These are phyloP conservation scores for Melanomma pulvis-pyrius DNA, from an alignment of 495 filamentous ascomycete genomes.

Conservation along the genomic window DNA sequence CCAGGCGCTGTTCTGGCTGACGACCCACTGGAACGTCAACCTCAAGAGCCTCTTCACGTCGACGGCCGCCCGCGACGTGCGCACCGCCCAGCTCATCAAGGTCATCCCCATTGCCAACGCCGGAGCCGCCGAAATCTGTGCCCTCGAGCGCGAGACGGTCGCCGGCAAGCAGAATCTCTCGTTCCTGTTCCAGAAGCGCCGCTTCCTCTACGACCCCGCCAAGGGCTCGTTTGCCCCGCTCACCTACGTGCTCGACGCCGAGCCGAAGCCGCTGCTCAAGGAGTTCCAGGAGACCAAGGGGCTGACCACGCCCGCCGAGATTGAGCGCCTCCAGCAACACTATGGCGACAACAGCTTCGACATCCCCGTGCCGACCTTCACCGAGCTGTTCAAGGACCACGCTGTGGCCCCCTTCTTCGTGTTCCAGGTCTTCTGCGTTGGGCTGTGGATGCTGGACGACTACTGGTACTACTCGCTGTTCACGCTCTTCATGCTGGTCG, in stretches of 20 bases:
- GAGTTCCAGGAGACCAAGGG: constrained; percentile 79
- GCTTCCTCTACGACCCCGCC: constrained; percentile 80
- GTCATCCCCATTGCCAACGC: constrained; percentile 90
- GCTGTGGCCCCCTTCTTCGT: constrained; percentile 99
- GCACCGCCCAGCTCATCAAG: constrained; percentile 86
- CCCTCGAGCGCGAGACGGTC: constrained; percentile 72
- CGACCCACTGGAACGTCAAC: constrained; percentile 95
- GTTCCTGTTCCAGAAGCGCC: constrained; percentile 97
- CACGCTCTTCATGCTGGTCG: constrained; percentile 96
- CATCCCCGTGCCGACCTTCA: constrained; percentile 93
- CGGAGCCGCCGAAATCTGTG: constrained; percentile 85
- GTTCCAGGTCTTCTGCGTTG: constrained; percentile 98
- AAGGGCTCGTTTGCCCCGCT: constrained; percentile 75
- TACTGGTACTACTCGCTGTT: constrained; percentile 99
- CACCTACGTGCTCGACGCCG: constrained; percentile 79
- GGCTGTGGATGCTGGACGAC: constrained; percentile 97
- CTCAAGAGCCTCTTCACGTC: constrained; percentile 81
- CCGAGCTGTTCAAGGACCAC: constrained; percentile 96
- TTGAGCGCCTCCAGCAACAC: constrained; percentile 79
- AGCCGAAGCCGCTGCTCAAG: constrained; percentile 75
- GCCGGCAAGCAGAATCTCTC: constrained; percentile 75
- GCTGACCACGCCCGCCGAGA: constrained; percentile 68
- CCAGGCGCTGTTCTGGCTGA: constrained; percentile 90
- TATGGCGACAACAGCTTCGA: constrained; percentile 98
- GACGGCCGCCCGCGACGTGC: constrained; percentile 66